Evolutionary conservation across 257 asterid species (phyloP).

Genomic region (Solanum ahanhuiri): DNA sequence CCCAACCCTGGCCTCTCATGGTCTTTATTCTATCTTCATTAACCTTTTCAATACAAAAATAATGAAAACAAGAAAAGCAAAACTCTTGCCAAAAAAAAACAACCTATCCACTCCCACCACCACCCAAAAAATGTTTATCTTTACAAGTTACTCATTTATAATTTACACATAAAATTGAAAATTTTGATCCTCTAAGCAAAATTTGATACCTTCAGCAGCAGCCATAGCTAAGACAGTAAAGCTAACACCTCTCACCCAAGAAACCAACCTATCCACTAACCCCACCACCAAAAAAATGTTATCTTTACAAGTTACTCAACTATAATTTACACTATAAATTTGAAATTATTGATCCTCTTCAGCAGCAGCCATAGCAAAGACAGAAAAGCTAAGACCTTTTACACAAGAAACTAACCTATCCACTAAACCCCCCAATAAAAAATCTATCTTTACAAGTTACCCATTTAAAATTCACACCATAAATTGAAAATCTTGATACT

Average conservation of each 20-base stretch:
- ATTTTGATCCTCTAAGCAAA: neutral
- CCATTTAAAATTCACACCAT: neutral
- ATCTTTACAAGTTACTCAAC: neutral
- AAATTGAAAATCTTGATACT: neutral
- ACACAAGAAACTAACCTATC: neutral
- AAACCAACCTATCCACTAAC: neutral
- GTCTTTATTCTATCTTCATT: neutral
- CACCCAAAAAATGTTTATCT: neutral
- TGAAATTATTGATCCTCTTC: conserved; percentile 5
- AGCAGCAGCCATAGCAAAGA: conserved; percentile 39
- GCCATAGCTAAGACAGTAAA: conserved; percentile 23
- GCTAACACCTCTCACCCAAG: neutral
- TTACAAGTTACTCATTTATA: neutral
- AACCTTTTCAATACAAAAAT: neutral
- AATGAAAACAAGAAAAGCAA: neutral
- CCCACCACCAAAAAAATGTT: neutral
- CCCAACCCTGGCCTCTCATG: neutral
- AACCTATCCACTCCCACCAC: neutral
- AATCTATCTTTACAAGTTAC: neutral
- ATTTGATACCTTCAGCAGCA: conserved; percentile 38
- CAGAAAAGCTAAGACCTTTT: neutral
- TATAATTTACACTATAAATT: neutral
- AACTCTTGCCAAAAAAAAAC: neutral
- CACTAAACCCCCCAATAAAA: neutral
- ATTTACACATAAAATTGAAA: neutral